These are phyloP conservation scores for Bipolaris gigantea DNA, from an alignment of 2,329 filamentous ascomycete species.

Conservation along the genomic window DNA sequence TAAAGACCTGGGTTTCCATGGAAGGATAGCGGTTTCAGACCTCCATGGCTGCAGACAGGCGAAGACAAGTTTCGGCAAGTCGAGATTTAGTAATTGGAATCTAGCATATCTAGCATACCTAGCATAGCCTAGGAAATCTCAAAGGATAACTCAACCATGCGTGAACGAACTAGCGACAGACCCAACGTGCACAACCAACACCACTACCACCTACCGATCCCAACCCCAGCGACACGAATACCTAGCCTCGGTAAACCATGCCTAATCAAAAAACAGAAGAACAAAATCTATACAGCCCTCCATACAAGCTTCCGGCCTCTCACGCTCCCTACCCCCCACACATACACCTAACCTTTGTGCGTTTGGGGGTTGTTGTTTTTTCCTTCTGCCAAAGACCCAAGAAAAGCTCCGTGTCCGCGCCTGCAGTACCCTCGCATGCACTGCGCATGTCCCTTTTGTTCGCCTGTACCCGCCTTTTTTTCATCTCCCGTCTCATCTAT, in stretches of 20 bases:
- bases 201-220: not conserved
- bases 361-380: too few relatives aligned
- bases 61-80: not conserved
- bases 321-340: too few relatives aligned
- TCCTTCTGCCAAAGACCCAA: too few relatives aligned
- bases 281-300: not conserved
- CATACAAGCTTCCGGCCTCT: slow-evolving; percentile 1
- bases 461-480: slow-evolving; percentile 8
- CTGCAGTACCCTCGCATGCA: slow-evolving; percentile 5
- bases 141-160: not conserved
- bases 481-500: not conserved
- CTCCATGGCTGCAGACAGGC: not conserved
- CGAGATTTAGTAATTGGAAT: not conserved
- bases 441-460: slow-evolving; percentile 3
- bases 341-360: too few relatives aligned
- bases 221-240: not conserved
- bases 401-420: slow-evolving; percentile 7
- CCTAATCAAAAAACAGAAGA: not conserved
- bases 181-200: not conserved
- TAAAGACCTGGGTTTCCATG: not conserved
- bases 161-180: not conserved
- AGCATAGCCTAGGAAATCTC: not conserved
- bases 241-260: not conserved
- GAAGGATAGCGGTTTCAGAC: not conserved
- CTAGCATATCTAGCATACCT: not conserved